Base-by-base conservation (phyloP, 2,329 filamentous ascomycete species). In the Lachnellula arida region DNA sequence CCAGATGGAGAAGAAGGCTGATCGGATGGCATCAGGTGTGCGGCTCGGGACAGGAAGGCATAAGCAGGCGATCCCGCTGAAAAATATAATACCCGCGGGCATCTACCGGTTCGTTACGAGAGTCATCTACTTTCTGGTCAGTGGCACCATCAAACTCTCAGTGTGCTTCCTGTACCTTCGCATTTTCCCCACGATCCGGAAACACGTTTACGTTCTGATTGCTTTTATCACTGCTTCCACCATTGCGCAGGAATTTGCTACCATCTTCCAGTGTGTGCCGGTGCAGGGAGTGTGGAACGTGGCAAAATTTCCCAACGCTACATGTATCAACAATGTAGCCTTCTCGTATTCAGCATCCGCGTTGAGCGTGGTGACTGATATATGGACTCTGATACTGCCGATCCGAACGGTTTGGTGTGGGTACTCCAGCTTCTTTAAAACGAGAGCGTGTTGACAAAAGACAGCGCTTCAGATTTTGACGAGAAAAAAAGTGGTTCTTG, bases 271-370 rank as follows among this genome's bases (percentile, higher is more conserved):
- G 14, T 51, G 49, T 32, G 39, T 51, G 14, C 49, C 49, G 7
- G 49, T 51, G 12, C 35, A 28, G 11, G 49, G 37, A 15, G 49
- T 51, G n/a, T 51, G 49, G 49, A 34, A 50, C 15, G 39, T 34
- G 14, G 25, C 22, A 2, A 23, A 4, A 7, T 43, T 39, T 44
- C 49, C 49, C 15, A 44, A 43, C 15, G 37, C 19, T 14, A 28
- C 15, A n/a, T 51, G 49, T 44, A 43, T 51, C 25, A 23, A 51
- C 15, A 51, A 43, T 51, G 49, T 51, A 9, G 49, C 49, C n/a
- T 51, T 51, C 22, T 43, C 37, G 5, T 51, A 51, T 22, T 39
- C 35, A 14, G 49, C 49, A 34, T 23, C 49, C 8, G 49, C 49
- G 19, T 22, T 51, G 22, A 44, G 37, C 43, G 49, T 51, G 19